phyloP scores from a whole-genome alignment of 345 rosid genomes.

The Corymbia maculata region DNA sequence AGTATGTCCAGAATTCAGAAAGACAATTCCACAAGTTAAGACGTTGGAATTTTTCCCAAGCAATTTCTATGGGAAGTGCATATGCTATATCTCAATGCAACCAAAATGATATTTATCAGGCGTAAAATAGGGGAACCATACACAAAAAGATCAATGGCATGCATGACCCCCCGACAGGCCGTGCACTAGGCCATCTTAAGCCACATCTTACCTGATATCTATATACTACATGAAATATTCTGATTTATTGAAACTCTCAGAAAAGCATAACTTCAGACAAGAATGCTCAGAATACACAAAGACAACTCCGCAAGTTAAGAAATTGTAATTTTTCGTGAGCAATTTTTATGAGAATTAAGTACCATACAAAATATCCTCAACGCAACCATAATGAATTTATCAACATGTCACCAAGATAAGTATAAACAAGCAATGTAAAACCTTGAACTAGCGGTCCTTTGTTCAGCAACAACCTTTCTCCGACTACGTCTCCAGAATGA shows the following conservation, averaged over 20 bases:
- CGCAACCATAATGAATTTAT: neutral
- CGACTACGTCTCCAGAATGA: slow-evolving; percentile 85
- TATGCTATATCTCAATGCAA: neutral
- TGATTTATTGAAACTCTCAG: neutral
- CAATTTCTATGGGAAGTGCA: neutral
- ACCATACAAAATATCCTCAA: neutral
- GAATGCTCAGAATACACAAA: neutral
- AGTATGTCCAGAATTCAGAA: neutral
- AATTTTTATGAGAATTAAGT: neutral
- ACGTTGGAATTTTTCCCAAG: neutral
- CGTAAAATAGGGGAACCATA: neutral
- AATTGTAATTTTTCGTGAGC: neutral
- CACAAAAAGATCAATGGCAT: neutral
- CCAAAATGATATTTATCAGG: neutral
- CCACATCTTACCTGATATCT: neutral
- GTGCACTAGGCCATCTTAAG: neutral
- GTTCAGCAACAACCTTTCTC: slow-evolving; percentile 87
- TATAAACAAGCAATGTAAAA: slow-evolving; percentile 21
- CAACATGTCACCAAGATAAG: neutral
- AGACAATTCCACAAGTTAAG: neutral
- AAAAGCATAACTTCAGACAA: neutral
- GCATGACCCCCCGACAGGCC: neutral
- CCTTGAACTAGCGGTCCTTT: slow-evolving; percentile 96
- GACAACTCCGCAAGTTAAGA: neutral
- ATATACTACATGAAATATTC: neutral